Conservation (phyloP, 495 filamentous ascomycete genomes). For the Aspergillus incahuasiensis region DNA sequence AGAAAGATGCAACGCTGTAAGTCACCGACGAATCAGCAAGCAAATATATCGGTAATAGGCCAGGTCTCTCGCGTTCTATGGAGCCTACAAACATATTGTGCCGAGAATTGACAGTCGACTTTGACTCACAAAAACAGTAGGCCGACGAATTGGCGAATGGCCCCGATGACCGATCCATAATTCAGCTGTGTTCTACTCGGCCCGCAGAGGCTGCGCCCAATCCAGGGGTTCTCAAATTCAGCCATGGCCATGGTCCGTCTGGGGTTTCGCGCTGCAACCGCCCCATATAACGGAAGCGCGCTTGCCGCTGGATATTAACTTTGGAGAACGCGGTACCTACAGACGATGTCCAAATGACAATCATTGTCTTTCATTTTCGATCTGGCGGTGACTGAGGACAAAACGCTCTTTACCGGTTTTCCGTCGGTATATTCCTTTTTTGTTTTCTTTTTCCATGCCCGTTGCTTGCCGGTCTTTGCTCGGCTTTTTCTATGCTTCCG, state of each 20-base stretch:
- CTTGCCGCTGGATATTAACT: conserved; percentile 32
- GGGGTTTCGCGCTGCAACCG: conserved; percentile 40
- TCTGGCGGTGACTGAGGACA: conserved; percentile 16
- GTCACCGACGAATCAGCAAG: conserved; percentile 2
- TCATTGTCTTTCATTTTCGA: conserved; percentile 3
- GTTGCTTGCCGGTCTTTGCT: conserved; percentile 4
- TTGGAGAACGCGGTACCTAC: background rate
- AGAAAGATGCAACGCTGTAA: conserved; percentile 13
- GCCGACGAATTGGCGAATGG: conserved; percentile 8
- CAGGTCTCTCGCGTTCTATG: conserved; percentile 2
- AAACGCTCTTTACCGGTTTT: conserved; percentile 4
- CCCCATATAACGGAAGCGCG: conserved; percentile 40
- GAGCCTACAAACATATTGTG: conserved; percentile 6
- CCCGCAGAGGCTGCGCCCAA: background rate
- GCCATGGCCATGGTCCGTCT: conserved; percentile 18
- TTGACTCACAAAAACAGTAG: conserved; percentile 4
- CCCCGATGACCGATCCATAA: conserved; percentile 18
- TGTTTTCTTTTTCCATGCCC: conserved; percentile 1
- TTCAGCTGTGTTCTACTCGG: conserved; percentile 1
- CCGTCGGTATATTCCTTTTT: conserved; percentile 10
- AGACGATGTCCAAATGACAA: background rate
- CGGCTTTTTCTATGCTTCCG: conserved; percentile 5
- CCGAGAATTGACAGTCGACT: conserved; percentile 10
- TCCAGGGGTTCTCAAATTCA: background rate
- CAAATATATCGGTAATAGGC: conserved; percentile 7